Evolutionary conservation across 176 grass and related monocot species (phyloP).

Genomic region (Raddia distichophylla): DNA sequence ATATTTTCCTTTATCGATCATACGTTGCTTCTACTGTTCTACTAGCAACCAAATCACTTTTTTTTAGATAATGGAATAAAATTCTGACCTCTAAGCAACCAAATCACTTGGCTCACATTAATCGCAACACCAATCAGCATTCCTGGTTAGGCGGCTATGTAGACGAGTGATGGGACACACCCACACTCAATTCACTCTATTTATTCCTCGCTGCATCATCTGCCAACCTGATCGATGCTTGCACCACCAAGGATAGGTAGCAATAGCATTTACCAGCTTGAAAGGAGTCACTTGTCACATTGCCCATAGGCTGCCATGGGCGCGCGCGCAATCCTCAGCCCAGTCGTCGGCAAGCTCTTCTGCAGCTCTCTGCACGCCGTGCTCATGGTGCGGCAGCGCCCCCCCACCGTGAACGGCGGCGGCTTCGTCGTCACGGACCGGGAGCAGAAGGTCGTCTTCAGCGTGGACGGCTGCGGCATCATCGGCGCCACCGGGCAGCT

Average conservation of each 20-base stretch:
- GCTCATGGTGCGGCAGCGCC: conserved; percentile 74
- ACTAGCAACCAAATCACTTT: too few species aligned
- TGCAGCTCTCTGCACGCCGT: conserved; percentile 53
- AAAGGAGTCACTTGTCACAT: too few species aligned
- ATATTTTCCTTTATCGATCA: too few species aligned
- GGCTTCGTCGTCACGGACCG: conserved; percentile 71
- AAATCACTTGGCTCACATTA: conserved; percentile 34
- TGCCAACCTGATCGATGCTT: conserved; percentile 14
- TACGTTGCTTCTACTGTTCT: too few species aligned
- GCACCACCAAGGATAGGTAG: not conserved
- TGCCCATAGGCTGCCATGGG: conserved; percentile 45
- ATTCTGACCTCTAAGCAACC: too few species aligned
- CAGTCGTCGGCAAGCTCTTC: conserved; percentile 86
- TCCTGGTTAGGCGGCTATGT: conserved; percentile 41
- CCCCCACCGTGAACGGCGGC: conserved; percentile 64
- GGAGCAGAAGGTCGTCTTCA: conserved; percentile 61
- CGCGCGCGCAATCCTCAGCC: conserved; percentile 50
- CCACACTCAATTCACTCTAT: conserved; percentile 56
- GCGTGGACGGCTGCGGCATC: conserved; percentile 79
- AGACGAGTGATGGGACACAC: conserved; percentile 42
- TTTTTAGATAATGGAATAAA: too few species aligned
- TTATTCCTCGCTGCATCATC: conserved; percentile 39
- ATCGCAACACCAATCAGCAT: conserved; percentile 3
- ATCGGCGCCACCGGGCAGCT: conserved; percentile 71
- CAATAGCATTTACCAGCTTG: not conserved